These are phyloP conservation scores for Phytophthora pinifolia DNA, from an alignment of 352 stramenopile genomes.

Conservation along the genomic window DNA sequence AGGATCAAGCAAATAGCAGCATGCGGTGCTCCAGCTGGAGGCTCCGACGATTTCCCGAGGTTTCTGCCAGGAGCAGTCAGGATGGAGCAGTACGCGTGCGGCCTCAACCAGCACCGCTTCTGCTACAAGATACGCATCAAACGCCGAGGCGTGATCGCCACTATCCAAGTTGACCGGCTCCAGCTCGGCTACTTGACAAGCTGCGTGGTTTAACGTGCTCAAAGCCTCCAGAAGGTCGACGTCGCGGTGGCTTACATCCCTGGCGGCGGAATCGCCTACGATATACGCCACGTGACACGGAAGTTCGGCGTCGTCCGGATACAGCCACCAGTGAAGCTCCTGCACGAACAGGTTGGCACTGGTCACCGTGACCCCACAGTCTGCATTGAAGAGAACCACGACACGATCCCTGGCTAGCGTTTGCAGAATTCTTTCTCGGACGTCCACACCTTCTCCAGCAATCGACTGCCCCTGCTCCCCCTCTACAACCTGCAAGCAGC, in stretches of 20 bases:
- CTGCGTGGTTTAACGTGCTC: slow-evolving; percentile 14
- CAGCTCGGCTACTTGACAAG: slow-evolving; percentile 20
- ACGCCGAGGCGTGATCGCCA: slow-evolving; percentile 27
- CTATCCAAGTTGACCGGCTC: slow-evolving; percentile 12
- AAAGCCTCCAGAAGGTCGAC: slow-evolving; percentile 30
- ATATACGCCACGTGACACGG: slow-evolving; percentile 32
- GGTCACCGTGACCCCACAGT: slow-evolving; percentile 32
- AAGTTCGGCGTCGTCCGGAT: slow-evolving; percentile 22
- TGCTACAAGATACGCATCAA: slow-evolving; percentile 60
- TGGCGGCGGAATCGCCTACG: neutral
- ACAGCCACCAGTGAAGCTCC: slow-evolving; percentile 33
- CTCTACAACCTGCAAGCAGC: neutral
- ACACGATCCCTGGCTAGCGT: slow-evolving; percentile 18
- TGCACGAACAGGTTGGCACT: slow-evolving; percentile 33
- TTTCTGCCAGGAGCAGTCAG: slow-evolving; percentile 35
- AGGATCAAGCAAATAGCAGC: slow-evolving; percentile 40
- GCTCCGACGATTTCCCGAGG: slow-evolving; percentile 53
- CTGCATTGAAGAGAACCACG: slow-evolving; percentile 31
- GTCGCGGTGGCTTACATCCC: slow-evolving; percentile 14
- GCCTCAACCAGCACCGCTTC: slow-evolving; percentile 63
- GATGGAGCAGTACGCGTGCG: slow-evolving; percentile 42
- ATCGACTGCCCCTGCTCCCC: neutral
- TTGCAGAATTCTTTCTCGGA: slow-evolving; percentile 14
- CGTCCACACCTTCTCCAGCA: neutral
- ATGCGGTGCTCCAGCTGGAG: slow-evolving; percentile 55